phyloP scores from a whole-genome alignment of 2,329 filamentous ascomycete species.

The Colletotrichum scovillei region DNA sequence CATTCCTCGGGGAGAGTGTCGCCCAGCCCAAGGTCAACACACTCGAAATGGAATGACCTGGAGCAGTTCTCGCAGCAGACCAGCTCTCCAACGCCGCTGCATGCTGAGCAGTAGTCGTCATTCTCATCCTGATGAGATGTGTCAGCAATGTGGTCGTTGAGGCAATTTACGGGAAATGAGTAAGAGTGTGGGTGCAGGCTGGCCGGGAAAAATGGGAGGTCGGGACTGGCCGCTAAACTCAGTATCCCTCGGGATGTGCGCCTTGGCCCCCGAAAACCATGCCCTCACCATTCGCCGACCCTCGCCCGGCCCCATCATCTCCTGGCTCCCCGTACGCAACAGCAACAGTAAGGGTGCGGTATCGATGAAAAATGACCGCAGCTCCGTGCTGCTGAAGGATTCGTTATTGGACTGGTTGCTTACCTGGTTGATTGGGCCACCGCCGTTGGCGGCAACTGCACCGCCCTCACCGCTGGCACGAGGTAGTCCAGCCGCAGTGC shows the following conservation, averaged over 20 bases:
- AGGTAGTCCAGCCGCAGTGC: slow-evolving; percentile 76
- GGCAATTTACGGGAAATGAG: slow-evolving; percentile 32
- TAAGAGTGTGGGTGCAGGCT: slow-evolving; percentile 12
- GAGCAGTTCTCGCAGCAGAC: slow-evolving; percentile 95
- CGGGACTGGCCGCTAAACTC: slow-evolving; percentile 40
- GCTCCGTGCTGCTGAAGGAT: slow-evolving; percentile 1
- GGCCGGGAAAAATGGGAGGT: slow-evolving; percentile 44
- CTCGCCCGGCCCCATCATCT: not conserved
- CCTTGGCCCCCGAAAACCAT: slow-evolving; percentile 22
- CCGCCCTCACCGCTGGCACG: slow-evolving; percentile 72
- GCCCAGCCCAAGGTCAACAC: slow-evolving; percentile 83
- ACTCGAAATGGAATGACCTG: slow-evolving; percentile 89
- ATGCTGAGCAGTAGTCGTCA: slow-evolving; percentile 90
- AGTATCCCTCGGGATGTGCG: slow-evolving; percentile 19
- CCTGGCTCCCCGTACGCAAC: not conserved
- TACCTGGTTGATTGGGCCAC: slow-evolving; percentile 65
- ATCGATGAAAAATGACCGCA: not conserved
- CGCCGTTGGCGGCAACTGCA: slow-evolving; percentile 71
- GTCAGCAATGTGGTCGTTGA: slow-evolving; percentile 47
- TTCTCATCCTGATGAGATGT: slow-evolving; percentile 71
- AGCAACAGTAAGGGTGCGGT: not conserved
- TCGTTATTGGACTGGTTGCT: slow-evolving; percentile 40
- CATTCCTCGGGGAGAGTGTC: slow-evolving; percentile 79
- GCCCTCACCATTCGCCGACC: not conserved
- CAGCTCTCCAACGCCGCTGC: slow-evolving; percentile 84